These are phyloP conservation scores for Ilyonectria mors-panacis DNA, from an alignment of 2,329 filamentous ascomycete genomes.

Conservation along the genomic window DNA sequence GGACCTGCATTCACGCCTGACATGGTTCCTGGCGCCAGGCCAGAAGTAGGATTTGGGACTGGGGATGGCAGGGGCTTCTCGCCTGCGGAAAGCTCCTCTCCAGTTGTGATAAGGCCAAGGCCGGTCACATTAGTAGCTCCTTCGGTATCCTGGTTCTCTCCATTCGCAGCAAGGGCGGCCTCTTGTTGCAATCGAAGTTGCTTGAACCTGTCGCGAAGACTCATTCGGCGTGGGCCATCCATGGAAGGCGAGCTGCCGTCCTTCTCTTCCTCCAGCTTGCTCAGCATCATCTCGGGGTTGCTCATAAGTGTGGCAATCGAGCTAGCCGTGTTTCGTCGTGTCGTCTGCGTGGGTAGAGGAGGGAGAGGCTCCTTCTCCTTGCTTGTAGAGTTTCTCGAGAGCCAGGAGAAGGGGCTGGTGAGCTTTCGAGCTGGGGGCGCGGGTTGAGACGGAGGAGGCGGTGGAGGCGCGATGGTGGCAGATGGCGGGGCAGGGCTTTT, in stretches of 20 bases:
- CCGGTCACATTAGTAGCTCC: conserved; percentile 38
- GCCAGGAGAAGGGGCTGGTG: conserved; percentile 89
- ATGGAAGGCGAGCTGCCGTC: conserved; percentile 64
- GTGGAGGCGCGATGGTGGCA: conserved; percentile 51
- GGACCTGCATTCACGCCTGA: conserved; percentile 85
- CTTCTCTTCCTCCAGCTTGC: conserved; percentile 80
- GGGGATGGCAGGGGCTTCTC: conserved; percentile 60
- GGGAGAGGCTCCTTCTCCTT: conserved; percentile 69
- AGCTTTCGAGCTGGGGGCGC: conserved; percentile 75
- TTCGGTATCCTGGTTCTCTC: conserved; percentile 67
- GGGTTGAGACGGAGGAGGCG: conserved; percentile 47
- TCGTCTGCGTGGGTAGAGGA: conserved; percentile 65
- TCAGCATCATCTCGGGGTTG: conserved; percentile 85
- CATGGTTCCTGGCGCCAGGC: conserved; percentile 86
- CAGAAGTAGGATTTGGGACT: conserved; percentile 76
- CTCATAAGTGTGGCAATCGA: conserved; percentile 85
- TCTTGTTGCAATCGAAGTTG: conserved; percentile 82
- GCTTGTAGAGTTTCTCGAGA: conserved; percentile 75
- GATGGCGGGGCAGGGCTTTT: conserved; percentile 60
- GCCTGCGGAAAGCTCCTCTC: conserved; percentile 45
- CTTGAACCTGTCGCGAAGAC: conserved; percentile 85
- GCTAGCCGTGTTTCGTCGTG: conserved; percentile 80
- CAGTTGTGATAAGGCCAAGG: conserved; percentile 39
- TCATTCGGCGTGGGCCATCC: conserved; percentile 68
- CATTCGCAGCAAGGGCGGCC: conserved; percentile 66